Percentiles rank a stretch among this genome's conserved stretches.
Evolutionary conservation across 352 stramenopile species (phyloP).

Genomic region (Pythium insidiosum): DNA sequence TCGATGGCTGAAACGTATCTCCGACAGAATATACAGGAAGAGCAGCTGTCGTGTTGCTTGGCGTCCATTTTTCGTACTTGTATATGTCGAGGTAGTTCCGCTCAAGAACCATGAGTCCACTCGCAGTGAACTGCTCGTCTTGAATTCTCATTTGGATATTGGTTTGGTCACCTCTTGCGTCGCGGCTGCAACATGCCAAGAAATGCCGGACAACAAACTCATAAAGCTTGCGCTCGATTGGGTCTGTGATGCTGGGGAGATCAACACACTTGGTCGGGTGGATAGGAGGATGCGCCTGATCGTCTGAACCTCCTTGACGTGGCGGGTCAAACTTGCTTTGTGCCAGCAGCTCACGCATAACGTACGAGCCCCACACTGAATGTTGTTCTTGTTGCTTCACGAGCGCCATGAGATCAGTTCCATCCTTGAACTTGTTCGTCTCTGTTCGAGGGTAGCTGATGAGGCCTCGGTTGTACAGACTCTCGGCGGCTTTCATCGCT

Average conservation of each 20-base stretch:
- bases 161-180: constrained; percentile 89
- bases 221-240: constrained; percentile 93
- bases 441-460: constrained; percentile 99
- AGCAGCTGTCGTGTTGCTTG: too few species aligned
- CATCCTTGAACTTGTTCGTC: constrained; percentile 97
- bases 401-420: constrained; percentile 84
- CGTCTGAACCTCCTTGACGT: constrained; percentile 89
- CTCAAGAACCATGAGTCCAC: constrained; percentile 87
- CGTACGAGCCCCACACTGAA: constrained; percentile 74
- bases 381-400: constrained; percentile 68
- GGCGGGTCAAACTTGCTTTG: constrained; percentile 75
- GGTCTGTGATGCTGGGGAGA: constrained; percentile 57
- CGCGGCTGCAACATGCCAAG: constrained; percentile 95
- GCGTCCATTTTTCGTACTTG: constrained; percentile 91
- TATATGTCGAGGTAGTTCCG: constrained; percentile 95
- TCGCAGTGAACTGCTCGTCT: constrained; percentile 81
- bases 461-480: constrained; percentile 96
- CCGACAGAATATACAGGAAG: constrained; percentile 83
- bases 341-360: constrained; percentile 43
- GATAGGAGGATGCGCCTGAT: constrained; percentile 98
- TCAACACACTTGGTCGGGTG: constrained; percentile 95
- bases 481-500: constrained; percentile 95
- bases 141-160: constrained; percentile 85
- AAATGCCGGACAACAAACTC: constrained; percentile 98
- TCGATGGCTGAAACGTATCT: constrained; percentile 66